Evolutionary conservation across 257 asterid genomes (phyloP).

Genomic region (Przewalskia tangutica): DNA sequence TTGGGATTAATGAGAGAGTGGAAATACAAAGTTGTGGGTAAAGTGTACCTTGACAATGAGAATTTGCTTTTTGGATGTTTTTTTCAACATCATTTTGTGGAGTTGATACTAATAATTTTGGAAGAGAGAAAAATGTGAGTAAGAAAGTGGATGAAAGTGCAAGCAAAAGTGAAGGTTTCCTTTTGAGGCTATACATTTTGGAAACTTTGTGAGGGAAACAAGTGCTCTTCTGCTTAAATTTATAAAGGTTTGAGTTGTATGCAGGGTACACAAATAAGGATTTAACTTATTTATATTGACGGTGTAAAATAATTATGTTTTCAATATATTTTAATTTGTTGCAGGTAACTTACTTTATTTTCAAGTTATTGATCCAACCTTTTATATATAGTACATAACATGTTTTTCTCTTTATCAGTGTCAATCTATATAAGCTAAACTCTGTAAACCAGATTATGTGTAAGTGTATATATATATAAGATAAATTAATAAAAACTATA

Average conservation of each 20-base stretch:
- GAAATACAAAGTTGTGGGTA: conserved; percentile 65
- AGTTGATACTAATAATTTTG: background rate
- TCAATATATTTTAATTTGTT: too few relatives aligned
- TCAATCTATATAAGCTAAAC: too few relatives aligned
- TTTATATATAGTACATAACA: too few relatives aligned
- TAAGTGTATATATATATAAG: too few relatives aligned
- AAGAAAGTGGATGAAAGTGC: background rate
- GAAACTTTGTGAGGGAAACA: background rate
- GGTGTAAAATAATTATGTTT: too few relatives aligned
- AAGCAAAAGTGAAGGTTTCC: background rate
- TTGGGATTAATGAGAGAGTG: conserved; percentile 51
- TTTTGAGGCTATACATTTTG: background rate
- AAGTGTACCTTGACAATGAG: conserved; percentile 63
- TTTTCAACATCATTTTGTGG: conserved; percentile 28
- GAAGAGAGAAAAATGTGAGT: background rate
- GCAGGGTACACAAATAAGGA: background rate
- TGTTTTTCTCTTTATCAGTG: too few relatives aligned
- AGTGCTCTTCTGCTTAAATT: background rate
- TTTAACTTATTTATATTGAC: too few relatives aligned
- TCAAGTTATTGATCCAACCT: too few relatives aligned
- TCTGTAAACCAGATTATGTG: too few relatives aligned
- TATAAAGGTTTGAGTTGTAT: background rate
- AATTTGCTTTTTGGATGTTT: conserved; percentile 39
- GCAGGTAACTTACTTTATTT: too few relatives aligned
- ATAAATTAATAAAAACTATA: too few relatives aligned